phyloP scores from a whole-genome alignment of 192 early-diverging fungal species.

The Backusella tuberculispora region DNA sequence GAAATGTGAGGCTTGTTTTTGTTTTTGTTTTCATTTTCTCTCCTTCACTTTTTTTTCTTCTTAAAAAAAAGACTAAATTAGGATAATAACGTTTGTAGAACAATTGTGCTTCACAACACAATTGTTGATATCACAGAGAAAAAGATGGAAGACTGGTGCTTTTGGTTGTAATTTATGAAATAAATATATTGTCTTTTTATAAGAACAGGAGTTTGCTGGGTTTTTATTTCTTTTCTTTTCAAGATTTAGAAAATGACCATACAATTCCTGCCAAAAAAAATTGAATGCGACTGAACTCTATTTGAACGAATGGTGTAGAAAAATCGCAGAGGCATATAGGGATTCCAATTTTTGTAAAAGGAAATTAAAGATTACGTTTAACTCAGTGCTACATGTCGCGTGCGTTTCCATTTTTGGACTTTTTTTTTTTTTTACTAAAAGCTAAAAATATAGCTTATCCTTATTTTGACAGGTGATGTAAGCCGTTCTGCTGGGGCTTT shows the following conservation, averaged over 20 bases:
- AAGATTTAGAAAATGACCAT: neutral
- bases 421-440: neutral
- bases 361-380: slow-evolving; percentile 1
- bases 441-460: slow-evolving; percentile 8
- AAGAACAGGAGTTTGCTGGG: neutral
- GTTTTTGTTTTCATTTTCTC: neutral
- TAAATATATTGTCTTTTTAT: neutral
- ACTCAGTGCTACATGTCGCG: slow-evolving; percentile 4
- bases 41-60: slow-evolving; percentile 10
- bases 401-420: slow-evolving; percentile 8
- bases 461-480: slow-evolving; percentile 18
- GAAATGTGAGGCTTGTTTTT: slow-evolving; percentile 10
- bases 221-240: neutral
- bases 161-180: neutral
- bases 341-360: neutral
- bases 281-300: neutral
- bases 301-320: neutral
- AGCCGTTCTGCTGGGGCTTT: neutral
- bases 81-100: neutral
- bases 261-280: slow-evolving; percentile 10
- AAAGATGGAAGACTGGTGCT: neutral
- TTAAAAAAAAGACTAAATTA: neutral
- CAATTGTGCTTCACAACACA: neutral
- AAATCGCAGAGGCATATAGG: neutral
- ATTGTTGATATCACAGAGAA: neutral